Conservation (phyloP, 495 filamentous ascomycete species). For the Tuber microsphaerosporum region DNA sequence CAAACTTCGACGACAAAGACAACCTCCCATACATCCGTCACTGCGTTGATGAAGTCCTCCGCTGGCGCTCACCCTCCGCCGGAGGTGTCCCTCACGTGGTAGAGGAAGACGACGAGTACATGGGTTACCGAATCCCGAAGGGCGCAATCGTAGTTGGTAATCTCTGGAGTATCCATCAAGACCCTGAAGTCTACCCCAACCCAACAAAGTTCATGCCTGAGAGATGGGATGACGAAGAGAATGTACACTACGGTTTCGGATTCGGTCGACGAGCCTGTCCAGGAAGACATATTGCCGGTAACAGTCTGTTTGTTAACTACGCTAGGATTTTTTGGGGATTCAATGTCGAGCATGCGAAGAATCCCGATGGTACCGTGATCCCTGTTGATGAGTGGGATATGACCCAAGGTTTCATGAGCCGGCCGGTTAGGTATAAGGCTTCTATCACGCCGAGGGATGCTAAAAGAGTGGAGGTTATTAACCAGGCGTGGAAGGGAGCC, state of each 20-base stretch:
- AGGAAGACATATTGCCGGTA: not conserved
- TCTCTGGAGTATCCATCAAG: slow-evolving; percentile 29
- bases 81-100: slow-evolving; percentile 42
- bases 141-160: not conserved
- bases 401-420: slow-evolving; percentile 3
- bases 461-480: not conserved
- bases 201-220: slow-evolving; percentile 32
- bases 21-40: slow-evolving; percentile 40
- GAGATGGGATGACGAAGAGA: slow-evolving; percentile 19
- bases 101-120: slow-evolving; percentile 42
- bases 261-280: not conserved
- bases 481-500: not conserved
- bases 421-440: slow-evolving; percentile 1
- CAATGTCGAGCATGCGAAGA: not conserved
- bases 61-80: slow-evolving; percentile 32
- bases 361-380: not conserved
- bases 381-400: slow-evolving; percentile 1
- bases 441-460: not conserved
- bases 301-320: slow-evolving; percentile 13
- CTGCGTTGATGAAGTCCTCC: slow-evolving; percentile 37
- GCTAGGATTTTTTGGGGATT: slow-evolving; percentile 9
- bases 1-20: slow-evolving; percentile 34
- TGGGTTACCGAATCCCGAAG: not conserved
- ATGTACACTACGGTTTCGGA: not conserved
- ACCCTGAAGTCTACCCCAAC: slow-evolving; percentile 35